Evolutionary conservation across 2,329 filamentous ascomycete species (phyloP).

Genomic region (Atkinsonella texensis): DNA sequence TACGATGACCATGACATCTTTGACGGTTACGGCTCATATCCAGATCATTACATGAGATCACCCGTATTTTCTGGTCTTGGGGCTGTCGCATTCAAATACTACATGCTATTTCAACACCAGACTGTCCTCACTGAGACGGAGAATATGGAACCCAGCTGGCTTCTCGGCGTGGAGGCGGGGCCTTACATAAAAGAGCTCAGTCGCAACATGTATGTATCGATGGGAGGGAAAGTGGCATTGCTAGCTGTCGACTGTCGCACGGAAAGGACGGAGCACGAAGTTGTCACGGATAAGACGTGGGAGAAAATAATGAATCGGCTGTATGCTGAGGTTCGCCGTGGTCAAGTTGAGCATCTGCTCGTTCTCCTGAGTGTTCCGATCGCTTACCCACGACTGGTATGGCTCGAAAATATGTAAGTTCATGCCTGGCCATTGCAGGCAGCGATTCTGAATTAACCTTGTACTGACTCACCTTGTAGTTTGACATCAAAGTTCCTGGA

Average conservation of each 20-base stretch:
- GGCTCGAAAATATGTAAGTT: slow-evolving; percentile 58
- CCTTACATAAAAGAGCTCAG: slow-evolving; percentile 85
- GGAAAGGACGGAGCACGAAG: slow-evolving; percentile 72
- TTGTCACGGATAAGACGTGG: slow-evolving; percentile 71
- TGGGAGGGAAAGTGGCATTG: slow-evolving; percentile 70
- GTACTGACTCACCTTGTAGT: slow-evolving; percentile 27
- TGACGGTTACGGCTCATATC: slow-evolving; percentile 87
- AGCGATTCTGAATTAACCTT: background rate
- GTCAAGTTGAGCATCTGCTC: slow-evolving; percentile 79
- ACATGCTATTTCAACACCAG: slow-evolving; percentile 97
- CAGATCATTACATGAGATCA: slow-evolving; percentile 80
- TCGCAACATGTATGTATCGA: slow-evolving; percentile 71
- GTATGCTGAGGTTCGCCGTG: slow-evolving; percentile 68
- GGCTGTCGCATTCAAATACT: slow-evolving; percentile 93
- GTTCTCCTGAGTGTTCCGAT: slow-evolving; percentile 78
- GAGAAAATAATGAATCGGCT: slow-evolving; percentile 78
- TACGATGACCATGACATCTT: slow-evolving; percentile 93
- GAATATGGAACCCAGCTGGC: slow-evolving; percentile 79
- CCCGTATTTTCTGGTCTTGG: slow-evolving; percentile 85
- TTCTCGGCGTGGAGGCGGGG: slow-evolving; percentile 66
- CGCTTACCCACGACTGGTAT: slow-evolving; percentile 63
- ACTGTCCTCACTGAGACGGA: slow-evolving; percentile 72
- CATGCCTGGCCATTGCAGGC: background rate
- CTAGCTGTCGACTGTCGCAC: slow-evolving; percentile 85
- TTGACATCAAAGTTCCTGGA: slow-evolving; percentile 78